Conservation (phyloP, 2,329 filamentous ascomycete species). For the Spiromastix sp. region DNA sequence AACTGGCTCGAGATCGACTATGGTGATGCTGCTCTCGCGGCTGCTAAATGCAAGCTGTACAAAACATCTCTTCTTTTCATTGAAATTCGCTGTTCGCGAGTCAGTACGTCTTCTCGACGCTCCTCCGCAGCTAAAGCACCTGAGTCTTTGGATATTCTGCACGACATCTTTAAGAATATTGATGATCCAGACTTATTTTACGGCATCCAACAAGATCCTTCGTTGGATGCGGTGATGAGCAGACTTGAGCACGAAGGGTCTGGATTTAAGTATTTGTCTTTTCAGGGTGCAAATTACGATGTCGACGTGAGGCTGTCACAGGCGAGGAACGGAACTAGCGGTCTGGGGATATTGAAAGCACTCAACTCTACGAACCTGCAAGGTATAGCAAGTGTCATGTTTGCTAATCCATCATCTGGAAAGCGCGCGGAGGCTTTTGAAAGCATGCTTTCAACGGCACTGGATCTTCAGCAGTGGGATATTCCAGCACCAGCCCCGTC, state of each 20-base stretch:
- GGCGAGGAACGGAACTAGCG: conserved; percentile 47
- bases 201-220: conserved; percentile 69
- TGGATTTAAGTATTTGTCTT: conserved; percentile 76
- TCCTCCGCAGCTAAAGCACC: conserved; percentile 49
- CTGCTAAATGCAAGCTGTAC: conserved; percentile 69
- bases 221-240: conserved; percentile 64
- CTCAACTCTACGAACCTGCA: conserved; percentile 73
- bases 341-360: conserved; percentile 61
- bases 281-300: conserved; percentile 84
- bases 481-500: conserved; percentile 59
- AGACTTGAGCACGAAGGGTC: conserved; percentile 84
- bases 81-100: conserved; percentile 57
- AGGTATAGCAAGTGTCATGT: conserved; percentile 72
- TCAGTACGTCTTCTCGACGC: conserved; percentile 50
- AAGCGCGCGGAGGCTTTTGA: conserved; percentile 45
- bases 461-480: conserved; percentile 85
- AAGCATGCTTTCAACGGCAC: conserved; percentile 67
- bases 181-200: conserved; percentile 97
- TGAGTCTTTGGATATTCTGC: conserved; percentile 57
- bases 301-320: conserved; percentile 61
- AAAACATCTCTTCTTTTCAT: conserved; percentile 77
- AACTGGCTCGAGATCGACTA: conserved; percentile 83
- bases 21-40: conserved; percentile 57
- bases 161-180: conserved; percentile 80
- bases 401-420: conserved; percentile 49